Evolutionary conservation across 1,284 basidiomycete species (phyloP), one percentile per base, ranked within the genome.

Genomic region (Xerocomus minutiporus): DNA sequence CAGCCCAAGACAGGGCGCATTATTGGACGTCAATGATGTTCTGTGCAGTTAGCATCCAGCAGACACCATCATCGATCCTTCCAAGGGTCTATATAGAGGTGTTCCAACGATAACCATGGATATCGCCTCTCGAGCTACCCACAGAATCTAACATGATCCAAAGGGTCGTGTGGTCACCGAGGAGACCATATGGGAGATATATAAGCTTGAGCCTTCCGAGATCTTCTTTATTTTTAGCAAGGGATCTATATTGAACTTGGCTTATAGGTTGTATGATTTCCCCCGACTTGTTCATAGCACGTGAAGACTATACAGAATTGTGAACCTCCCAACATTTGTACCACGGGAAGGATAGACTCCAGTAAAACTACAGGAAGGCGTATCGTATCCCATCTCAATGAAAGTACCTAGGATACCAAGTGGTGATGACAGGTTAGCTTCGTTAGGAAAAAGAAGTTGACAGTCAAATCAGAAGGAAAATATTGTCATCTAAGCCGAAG

Each of bases 401-500:
- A 8, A 38, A 39, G 38, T 20, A 39, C 17, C 20, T 39, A 39
- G 20, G 2, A 5, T 23, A 1, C 34, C 7, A 7, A 35, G 13
- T 13, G 32, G 32, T n/a, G 15, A 35, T 15, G 20, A 20, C 20
- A 35, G 2, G 34, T 35, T 32, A 45, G 31, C 20, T 5, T 32
- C 17, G 6, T 32, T 40, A 2, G 4, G 23, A 20, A n/a, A 17
- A 15, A 12, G 8, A 12, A 17, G 7, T 49, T 15, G n/a, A n/a
- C 36, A 17, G 17, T 12, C 4, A 28, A 26, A 46, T 68, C 62
- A 66, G 65, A 54, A 51, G 7, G 23, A 5, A n/a, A 35, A 45
- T 38, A 51, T 58, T 73, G 56, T 70, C 80, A 81, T 85, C 84
- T 79, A 75, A 51, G 80, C 80, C 75, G 65, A 75, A 76, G 79